Conservation (phyloP, 176 grass and related monocot genomes). For the Phyllostachys edulis region DNA sequence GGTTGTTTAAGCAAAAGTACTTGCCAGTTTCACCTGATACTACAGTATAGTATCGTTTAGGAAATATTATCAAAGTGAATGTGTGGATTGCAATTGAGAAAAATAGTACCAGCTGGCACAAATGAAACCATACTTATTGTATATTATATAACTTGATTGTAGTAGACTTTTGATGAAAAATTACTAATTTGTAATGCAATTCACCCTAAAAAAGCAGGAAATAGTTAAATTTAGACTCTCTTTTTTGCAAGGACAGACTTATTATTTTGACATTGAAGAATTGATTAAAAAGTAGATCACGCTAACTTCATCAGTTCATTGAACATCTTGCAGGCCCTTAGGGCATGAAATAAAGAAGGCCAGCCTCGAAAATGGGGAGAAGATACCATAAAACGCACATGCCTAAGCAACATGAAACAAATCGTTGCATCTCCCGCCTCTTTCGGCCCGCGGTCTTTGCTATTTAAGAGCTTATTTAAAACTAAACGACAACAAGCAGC, state of each 20-base stretch:
- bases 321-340: background rate
- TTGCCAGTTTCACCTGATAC: background rate
- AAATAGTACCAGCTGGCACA: background rate
- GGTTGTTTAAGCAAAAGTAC: background rate
- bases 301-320: background rate
- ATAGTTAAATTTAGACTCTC: background rate
- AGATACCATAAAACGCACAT: background rate
- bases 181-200: background rate
- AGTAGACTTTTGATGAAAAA: background rate
- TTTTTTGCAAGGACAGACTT: too few relatives aligned
- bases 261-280: background rate
- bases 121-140: slow-evolving; percentile 6
- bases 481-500: background rate
- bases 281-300: background rate
- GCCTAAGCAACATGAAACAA: slow-evolving; percentile 21
- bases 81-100: background rate
- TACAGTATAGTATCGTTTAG: background rate
- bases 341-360: background rate
- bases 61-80: slow-evolving; percentile 18
- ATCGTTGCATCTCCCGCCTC: background rate
- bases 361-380: background rate
- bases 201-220: background rate
- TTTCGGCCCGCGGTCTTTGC: background rate
- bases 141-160: slow-evolving; percentile 5
- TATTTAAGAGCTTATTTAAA: slow-evolving; percentile 14